phyloP scores from a whole-genome alignment of 2,329 filamentous ascomycete genomes.

The Colletotrichum theobromicola region DNA sequence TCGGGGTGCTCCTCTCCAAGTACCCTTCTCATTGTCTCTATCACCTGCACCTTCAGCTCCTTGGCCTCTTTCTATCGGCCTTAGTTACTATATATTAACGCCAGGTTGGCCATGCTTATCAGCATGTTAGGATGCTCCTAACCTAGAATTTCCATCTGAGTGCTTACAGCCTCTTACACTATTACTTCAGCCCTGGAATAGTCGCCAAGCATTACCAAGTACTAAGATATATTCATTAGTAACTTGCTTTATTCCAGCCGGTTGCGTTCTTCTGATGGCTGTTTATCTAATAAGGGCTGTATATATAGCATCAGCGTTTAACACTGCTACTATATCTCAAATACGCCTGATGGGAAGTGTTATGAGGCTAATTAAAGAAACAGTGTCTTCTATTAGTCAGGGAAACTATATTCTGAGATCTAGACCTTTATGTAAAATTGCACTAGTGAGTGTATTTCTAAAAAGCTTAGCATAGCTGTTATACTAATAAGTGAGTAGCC shows the following conservation, averaged over 20 bases:
- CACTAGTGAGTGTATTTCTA: constrained; percentile 48
- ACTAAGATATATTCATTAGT: constrained; percentile 17
- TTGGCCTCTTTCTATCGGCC: too few relatives aligned
- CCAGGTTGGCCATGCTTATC: too few relatives aligned
- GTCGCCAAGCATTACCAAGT: not conserved
- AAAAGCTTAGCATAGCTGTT: constrained; percentile 25
- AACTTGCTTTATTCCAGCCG: not conserved
- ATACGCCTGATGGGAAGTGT: not conserved
- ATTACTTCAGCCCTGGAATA: not conserved
- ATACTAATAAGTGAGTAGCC: constrained; percentile 43
- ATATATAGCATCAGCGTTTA: not conserved
- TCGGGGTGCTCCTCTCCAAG: not conserved
- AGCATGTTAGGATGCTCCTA: too few relatives aligned
- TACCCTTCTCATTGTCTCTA: too few relatives aligned
- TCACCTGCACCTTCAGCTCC: too few relatives aligned
- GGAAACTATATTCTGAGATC: constrained; percentile 18
- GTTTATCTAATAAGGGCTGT: not conserved
- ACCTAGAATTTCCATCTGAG: too few relatives aligned
- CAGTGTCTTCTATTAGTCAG: constrained; percentile 5
- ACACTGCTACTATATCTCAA: not conserved
- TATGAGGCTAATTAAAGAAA: constrained; percentile 14
- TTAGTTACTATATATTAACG: too few relatives aligned
- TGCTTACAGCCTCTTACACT: not conserved
- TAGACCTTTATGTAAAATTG: constrained; percentile 26
- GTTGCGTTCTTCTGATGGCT: not conserved